Conservation (phyloP, 2,329 filamentous ascomycete species). For the Trichophyton mentagrophytes region DNA sequence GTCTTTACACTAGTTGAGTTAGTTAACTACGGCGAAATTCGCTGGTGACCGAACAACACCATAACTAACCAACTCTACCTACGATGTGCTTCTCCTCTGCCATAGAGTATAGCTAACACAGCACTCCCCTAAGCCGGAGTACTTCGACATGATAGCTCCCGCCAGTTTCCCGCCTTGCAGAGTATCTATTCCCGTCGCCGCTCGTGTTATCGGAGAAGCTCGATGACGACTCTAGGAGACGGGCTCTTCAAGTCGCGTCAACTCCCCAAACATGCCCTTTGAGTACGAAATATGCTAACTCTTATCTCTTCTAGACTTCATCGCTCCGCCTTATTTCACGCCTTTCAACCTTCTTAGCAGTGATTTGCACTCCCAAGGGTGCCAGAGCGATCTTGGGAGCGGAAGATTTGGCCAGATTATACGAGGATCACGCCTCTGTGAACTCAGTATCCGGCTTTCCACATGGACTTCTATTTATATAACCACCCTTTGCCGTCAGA, state of each 20-base stretch:
- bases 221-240: neutral
- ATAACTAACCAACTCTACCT: too few species aligned
- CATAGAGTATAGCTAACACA: too few species aligned
- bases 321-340: neutral
- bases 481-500: neutral
- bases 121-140: too few species aligned
- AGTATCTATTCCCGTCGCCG: too few species aligned
- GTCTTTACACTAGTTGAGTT: neutral
- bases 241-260: neutral
- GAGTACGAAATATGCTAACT: neutral
- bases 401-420: neutral
- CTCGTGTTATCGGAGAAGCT: too few species aligned
- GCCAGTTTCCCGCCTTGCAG: too few species aligned
- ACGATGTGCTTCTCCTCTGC: too few species aligned
- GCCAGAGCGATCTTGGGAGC: neutral
- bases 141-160: too few species aligned
- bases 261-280: neutral
- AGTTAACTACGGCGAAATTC: neutral
- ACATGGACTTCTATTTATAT: neutral
- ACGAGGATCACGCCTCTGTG: neutral
- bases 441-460: neutral
- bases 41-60: neutral
- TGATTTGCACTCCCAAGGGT: neutral
- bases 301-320: neutral
- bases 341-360: neutral